Evolutionary conservation across 225 moss, liverwort and hornwort species (phyloP), one percentile per base, ranked within the genome.

Genomic region (Neckera pumila): DNA sequence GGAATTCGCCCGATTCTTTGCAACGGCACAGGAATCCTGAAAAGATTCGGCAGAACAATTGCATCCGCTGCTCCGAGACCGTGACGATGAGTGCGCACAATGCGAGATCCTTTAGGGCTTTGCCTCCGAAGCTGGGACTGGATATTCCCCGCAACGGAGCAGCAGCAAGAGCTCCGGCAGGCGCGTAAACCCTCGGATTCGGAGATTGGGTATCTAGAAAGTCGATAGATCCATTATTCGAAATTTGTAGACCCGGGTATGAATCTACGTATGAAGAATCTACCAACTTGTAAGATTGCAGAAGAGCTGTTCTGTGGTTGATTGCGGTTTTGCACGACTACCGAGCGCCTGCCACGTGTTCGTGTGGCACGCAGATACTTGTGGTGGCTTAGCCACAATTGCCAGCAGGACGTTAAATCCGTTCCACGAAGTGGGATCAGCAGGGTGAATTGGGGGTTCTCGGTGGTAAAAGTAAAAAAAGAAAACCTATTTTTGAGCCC

Each of bases 211-310:
- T 38, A 60, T 91, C 77, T 78, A 47, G 7, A 10, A 3, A 3
- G 0, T 0, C 1, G 3, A 1, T 36, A 30, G 59, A 66, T 0
- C 25, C 0, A 2, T 7, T 47, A 33, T 5, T 2, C 9, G 4
- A 2, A 7, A 9, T 40, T 23, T 33, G 34, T 59, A 70, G 86
- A 89, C 11, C 7, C 1, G 2, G 1, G 1, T 1, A 0, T 0
- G 54, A 40, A n/a, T 86, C 82, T 36, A 20, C 18, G 36, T n/a
- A n/a, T n/a, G n/a, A n/a, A n/a, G n/a, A n/a, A n/a, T n/a, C n/a
- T n/a, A n/a, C n/a, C n/a, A n/a, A n/a, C n/a, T n/a, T n/a, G n/a
- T n/a, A n/a, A n/a, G n/a, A n/a, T n/a, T n/a, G n/a, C n/a, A n/a
- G n/a, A n/a, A n/a, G n/a, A n/a, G n/a, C n/a, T n/a, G n/a, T n/a